These are phyloP conservation scores for Scheffersomyces stipitis DNA, from an alignment of 805 yeast species.

Conservation along the genomic window DNA sequence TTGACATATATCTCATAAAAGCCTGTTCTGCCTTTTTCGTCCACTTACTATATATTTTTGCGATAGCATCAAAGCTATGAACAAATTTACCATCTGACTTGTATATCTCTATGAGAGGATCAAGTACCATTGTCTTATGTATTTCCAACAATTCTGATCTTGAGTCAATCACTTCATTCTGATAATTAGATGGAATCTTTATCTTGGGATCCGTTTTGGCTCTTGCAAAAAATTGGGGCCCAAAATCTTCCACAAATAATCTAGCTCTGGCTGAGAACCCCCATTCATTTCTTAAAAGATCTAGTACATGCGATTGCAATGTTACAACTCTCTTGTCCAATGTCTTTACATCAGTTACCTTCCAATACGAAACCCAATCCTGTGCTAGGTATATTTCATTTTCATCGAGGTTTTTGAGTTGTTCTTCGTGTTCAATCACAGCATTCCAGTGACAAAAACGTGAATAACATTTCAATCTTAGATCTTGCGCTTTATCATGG, in stretches of 20 bases:
- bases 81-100: constrained; percentile 66
- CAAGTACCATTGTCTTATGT: constrained; percentile 54
- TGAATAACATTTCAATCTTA: constrained; percentile 29
- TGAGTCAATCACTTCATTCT: constrained; percentile 55
- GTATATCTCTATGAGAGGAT: constrained; percentile 58
- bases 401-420: constrained; percentile 18
- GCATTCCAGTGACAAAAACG: constrained; percentile 32
- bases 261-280: constrained; percentile 65
- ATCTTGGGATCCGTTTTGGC: constrained; percentile 11
- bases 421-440: constrained; percentile 24
- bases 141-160: constrained; percentile 55
- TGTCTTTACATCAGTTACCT: constrained; percentile 52
- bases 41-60: constrained; percentile 67
- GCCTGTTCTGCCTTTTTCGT: constrained; percentile 52
- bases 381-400: constrained; percentile 31
- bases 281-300: constrained; percentile 69
- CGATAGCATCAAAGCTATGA: constrained; percentile 47
- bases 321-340: constrained; percentile 54
- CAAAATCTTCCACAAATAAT: constrained; percentile 53
- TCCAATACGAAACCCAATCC: constrained; percentile 72
- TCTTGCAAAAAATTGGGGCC: constrained; percentile 38
- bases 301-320: constrained; percentile 74
- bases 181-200: constrained; percentile 38
- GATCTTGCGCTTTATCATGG: constrained; percentile 13
- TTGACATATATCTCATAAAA: constrained; percentile 58